Conservation (phyloP, 2,329 filamentous ascomycete genomes). For the Fusarium sp. region DNA sequence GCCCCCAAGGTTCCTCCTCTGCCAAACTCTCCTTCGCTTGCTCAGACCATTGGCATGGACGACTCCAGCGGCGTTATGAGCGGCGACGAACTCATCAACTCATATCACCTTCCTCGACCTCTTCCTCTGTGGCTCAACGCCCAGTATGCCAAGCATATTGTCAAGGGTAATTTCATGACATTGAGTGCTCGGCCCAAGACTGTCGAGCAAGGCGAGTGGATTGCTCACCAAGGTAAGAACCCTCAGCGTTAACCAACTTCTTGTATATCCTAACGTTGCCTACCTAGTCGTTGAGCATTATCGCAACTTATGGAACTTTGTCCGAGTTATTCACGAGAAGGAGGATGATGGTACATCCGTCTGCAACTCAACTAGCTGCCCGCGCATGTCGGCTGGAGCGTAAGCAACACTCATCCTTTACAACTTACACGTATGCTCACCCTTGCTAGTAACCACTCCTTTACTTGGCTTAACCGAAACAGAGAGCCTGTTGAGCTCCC, state of each 20-base stretch:
- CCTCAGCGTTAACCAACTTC: background rate
- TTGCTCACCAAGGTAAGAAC: conserved; percentile 87
- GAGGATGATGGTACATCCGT: conserved; percentile 82
- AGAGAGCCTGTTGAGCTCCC: conserved; percentile 92
- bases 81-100: conserved; percentile 68
- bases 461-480: conserved; percentile 93
- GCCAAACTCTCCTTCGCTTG: conserved; percentile 72
- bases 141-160: conserved; percentile 84
- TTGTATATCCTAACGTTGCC: conserved; percentile 1
- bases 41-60: conserved; percentile 77
- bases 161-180: conserved; percentile 99
- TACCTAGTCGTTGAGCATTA: conserved; percentile 92
- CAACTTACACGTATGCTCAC: conserved; percentile 21
- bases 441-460: conserved; percentile 80
- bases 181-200: conserved; percentile 93
- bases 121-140: conserved; percentile 79
- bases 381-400: conserved; percentile 95
- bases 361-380: conserved; percentile 87
- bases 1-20: conserved; percentile 72
- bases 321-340: conserved; percentile 87
- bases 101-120: conserved; percentile 74
- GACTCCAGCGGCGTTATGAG: conserved; percentile 64
- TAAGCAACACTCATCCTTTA: conserved; percentile 64
- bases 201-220: conserved; percentile 94
- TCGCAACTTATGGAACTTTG: conserved; percentile 88